Evolutionary conservation across 2,329 filamentous ascomycete species (phyloP), one percentile per base, ranked within the genome.

Genomic region (Calonectria fujianensis): DNA sequence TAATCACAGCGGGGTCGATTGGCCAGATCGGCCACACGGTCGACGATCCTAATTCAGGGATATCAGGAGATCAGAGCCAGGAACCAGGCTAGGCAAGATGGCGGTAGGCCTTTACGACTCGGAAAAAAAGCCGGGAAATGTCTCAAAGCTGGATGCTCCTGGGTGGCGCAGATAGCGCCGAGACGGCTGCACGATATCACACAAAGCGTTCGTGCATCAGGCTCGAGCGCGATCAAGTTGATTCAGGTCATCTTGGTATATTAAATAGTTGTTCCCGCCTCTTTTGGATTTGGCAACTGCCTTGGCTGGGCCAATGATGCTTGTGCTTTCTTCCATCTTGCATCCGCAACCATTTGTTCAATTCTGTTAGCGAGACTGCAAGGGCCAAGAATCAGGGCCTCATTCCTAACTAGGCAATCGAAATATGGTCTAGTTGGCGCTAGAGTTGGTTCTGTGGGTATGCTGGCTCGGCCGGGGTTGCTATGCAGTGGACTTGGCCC

Each of bases 41-140:
- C 57, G 57, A 61, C 57, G 57, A 61, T 61, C 57, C 27, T 61
- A 35, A 61, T 37, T 35, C 57, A 61, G 32, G 57, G 57, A 61
- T 61, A 39, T 39, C 35, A 37, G 35, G 9, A 39, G 32, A 27
- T 61, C 57, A 61, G n/a, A 24, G 4, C 57, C 57, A 39, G 18
- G 35, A 37, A 16, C n/a, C 27, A 39, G 37, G 7, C 57, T 39
- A 61, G 35, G 35, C 32, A 59, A 61, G n/a, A 29, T 27, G 5
- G n/a, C 29, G 57, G 57, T 35, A 24, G 16, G 4, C 29, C 16
- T 16, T 35, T 24, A n/a, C 57, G 20, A 61, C 57, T 39, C 32
- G 35, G 57, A 29, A 37, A n/a, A 39, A 1, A 24, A 39, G n/a
- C 32, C 35, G 32, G 8, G 14, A 37, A 61, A 39, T 61, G 57